phyloP scores from a whole-genome alignment of 192 early-diverging fungal genomes.

The Backusella macrospora region DNA sequence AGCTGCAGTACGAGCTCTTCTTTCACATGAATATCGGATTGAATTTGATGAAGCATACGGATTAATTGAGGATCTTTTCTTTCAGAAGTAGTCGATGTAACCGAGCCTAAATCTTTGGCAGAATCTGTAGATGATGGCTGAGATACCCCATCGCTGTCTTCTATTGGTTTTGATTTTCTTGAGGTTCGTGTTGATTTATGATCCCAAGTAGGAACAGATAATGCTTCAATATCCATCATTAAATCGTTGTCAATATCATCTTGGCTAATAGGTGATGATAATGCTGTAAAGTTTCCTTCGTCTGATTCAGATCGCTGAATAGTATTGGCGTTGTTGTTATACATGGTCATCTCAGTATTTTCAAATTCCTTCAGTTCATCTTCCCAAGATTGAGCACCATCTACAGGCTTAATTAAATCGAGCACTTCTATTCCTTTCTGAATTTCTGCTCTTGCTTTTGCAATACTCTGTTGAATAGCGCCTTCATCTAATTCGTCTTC shows the following conservation, averaged over 20 bases:
- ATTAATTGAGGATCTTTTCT: slow-evolving; percentile 39
- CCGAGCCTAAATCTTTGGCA: background rate
- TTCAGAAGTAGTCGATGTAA: background rate
- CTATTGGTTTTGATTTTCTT: background rate
- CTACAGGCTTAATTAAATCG: slow-evolving; percentile 31
- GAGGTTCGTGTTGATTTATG: slow-evolving; percentile 3
- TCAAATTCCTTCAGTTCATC: slow-evolving; percentile 40
- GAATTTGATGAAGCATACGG: slow-evolving; percentile 61
- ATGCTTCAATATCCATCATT: slow-evolving; percentile 25
- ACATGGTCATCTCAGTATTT: slow-evolving; percentile 20
- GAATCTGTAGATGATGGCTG: slow-evolving; percentile 17
- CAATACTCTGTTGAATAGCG: slow-evolving; percentile 41
- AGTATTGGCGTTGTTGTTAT: background rate
- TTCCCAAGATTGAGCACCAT: slow-evolving; percentile 34
- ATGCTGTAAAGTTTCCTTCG: slow-evolving; percentile 33
- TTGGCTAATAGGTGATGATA: slow-evolving; percentile 14
- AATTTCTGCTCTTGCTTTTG: slow-evolving; percentile 40
- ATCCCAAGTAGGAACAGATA: slow-evolving; percentile 38
- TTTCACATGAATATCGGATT: slow-evolving; percentile 60
- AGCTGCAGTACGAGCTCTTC: slow-evolving; percentile 62
- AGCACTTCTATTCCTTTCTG: slow-evolving; percentile 42
- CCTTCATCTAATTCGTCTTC: slow-evolving; percentile 7
- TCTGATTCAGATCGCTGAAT: slow-evolving; percentile 29
- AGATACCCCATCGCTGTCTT: background rate
- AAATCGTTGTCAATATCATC: slow-evolving; percentile 21